Evolutionary conservation across 164 flowering plant genomes (phyloP).

Genomic region (Vitis riparia): DNA sequence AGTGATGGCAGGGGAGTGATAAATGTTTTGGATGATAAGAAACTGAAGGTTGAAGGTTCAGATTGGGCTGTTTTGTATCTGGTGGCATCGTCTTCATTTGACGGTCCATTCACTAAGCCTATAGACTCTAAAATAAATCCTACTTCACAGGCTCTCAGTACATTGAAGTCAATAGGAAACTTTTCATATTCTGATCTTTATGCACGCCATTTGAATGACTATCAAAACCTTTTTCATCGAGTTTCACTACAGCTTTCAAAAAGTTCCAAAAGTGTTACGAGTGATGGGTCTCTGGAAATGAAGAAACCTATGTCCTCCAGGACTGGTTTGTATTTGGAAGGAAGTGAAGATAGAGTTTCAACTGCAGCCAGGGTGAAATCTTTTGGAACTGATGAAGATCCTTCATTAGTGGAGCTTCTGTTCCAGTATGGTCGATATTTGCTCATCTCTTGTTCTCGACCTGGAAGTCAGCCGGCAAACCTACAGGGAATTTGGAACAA

Average conservation of each 20-base stretch:
- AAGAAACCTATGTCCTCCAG: constrained; percentile 12
- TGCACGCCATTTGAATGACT: constrained; percentile 77
- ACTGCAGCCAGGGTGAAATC: constrained; percentile 81
- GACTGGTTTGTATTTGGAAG: constrained; percentile 5
- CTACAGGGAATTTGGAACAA: constrained; percentile 96
- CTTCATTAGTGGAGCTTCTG: constrained; percentile 81
- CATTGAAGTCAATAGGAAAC: constrained; percentile 34
- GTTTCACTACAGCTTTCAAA: constrained; percentile 78
- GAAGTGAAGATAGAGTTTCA: constrained; percentile 25
- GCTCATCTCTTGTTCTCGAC: constrained; percentile 87
- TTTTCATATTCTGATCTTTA: constrained; percentile 70
- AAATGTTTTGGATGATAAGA: constrained; percentile 50
- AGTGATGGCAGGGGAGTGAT: constrained; percentile 49
- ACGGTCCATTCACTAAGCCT: constrained; percentile 76
- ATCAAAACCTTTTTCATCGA: constrained; percentile 82
- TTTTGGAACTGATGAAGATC: constrained; percentile 86
- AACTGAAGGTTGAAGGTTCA: constrained; percentile 64
- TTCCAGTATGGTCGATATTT: constrained; percentile 95
- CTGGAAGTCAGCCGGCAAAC: constrained; percentile 88
- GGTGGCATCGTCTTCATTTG: constrained; percentile 80
- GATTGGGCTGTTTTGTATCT: constrained; percentile 73
- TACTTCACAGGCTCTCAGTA: constrained; percentile 34
- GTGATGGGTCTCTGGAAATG: constrained; percentile 14
- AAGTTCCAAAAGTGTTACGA: constrained; percentile 33
- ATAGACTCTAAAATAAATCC: constrained; percentile 75